Base-by-base conservation (phyloP, 2,329 filamentous ascomycete genomes). In the Amauroascus niger region DNA sequence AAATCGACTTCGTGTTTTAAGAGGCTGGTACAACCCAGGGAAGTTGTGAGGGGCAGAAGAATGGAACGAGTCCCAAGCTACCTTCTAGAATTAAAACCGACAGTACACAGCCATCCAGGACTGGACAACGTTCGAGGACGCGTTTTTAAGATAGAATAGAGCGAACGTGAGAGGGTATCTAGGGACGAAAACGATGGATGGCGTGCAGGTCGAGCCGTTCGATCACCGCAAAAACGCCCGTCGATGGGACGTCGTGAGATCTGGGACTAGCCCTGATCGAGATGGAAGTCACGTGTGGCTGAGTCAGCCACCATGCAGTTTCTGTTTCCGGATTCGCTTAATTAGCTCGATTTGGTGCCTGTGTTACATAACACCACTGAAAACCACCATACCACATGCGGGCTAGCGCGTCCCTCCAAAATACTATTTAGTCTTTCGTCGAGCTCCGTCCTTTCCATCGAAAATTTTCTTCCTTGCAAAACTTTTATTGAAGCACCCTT, bases 201-300 rank as follows among this genome's bases (percentile, higher is more conserved):
- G 26, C 39, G 47, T 49, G 54, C 56, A 58, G 54, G 54, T 52
- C 53, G 54, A 54, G 54, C 41, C 40, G 14, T 49, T 49, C 22
- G 44, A 55, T 24, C 39, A 55, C 45, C 44, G 48, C 54, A 49
- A 47, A 47, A 49, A 44, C 44, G 52, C 45, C n/a, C 37, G 49
- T 55, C 41, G 52, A 53, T 37, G 48, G 52, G 54, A 50, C 45
- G 56, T 58, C 54, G 56, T 58, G 54, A 56, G 39, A 56, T 45
- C 32, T 41, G 8, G 41, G 52, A 49, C 57, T 57, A 58, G 48
- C 11, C 52, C 52, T 3, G 16, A 32, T 53, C 18, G 4, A 37
- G 52, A 39, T 44, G 46, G 1, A 3, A 13, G 14, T 56, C 57
- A 58, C 57, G 57, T 58, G 57, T 1, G n/a, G 4, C 7, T 28